Base-by-base conservation (phyloP, 75 land plant species). In the Cunninghamia lanceolata region DNA sequence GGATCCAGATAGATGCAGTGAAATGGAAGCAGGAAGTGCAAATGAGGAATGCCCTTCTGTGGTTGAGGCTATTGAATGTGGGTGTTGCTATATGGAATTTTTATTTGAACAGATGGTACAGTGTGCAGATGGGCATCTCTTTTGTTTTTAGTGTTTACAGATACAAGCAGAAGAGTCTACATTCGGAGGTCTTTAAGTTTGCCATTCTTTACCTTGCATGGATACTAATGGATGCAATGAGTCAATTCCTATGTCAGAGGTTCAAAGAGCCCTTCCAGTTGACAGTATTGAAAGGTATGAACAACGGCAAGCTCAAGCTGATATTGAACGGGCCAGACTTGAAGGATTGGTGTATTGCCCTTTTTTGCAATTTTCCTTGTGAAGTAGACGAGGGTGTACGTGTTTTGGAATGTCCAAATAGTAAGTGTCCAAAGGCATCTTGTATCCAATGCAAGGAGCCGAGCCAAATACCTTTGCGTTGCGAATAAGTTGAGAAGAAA, bases 41-140 rank as follows among this genome's bases (percentile, higher is more conserved):
- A 36, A 68, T 54, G 66, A 85, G 35, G 86, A 59, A 38, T 11
- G 39, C 63, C 56, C 16, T 13, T 32, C 83, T 47, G 53, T 45
- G 16, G 79, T 36, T 19, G 80, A 82, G 59, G 53, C 45, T 39
- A 85, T 88, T 21, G 91, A 89, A 54, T 89, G 91, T 85, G 89
- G 91, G 30, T 88, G 89, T 68, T 89, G 91, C 63, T 89, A 54
- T 30, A 79, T 83, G 30, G 91, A 89, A 45, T 89, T 56, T 74
- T 66, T 84, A 36, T 89, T 89, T 85, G 91, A 89, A 73, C 47
- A 88, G 47, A 84, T 89, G 86, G 91, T 79, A 35, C 91, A 90
- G 91, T 90, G 91, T 83, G 87, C 82, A 86, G 90, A 88, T 82
- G 91, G 90, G 52, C 90, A 90, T 78, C 76, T 90, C 32, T 90